phyloP scores from a whole-genome alignment of 1,139 yeast species.

The Kurtzmaniella natalensis region DNA sequence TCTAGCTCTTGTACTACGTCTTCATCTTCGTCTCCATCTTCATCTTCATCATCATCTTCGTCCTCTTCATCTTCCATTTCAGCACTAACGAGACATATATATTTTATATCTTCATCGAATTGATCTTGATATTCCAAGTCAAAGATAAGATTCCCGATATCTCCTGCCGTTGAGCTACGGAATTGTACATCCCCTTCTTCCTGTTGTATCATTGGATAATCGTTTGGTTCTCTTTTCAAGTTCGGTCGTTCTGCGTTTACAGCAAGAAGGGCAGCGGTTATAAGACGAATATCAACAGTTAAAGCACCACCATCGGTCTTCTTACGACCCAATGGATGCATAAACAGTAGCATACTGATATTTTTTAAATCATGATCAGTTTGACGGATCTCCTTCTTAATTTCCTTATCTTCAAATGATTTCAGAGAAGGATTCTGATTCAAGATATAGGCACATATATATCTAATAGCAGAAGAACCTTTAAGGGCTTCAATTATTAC shows the following conservation, averaged over 20 bases:
- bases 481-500: slow-evolving; percentile 49
- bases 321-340: slow-evolving; percentile 60
- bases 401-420: slow-evolving; percentile 4
- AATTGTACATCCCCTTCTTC: slow-evolving; percentile 2
- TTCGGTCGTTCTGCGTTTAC: slow-evolving; percentile 18
- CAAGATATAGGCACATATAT: slow-evolving; percentile 55
- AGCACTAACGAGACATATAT: slow-evolving; percentile 40
- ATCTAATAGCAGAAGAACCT: slow-evolving; percentile 61
- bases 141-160: slow-evolving; percentile 49
- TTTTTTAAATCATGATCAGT: slow-evolving; percentile 50
- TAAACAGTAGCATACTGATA: slow-evolving; percentile 50
- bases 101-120: slow-evolving; percentile 68
- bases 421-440: slow-evolving; percentile 37
- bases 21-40: slow-evolving; percentile 25
- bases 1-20: slow-evolving; percentile 10
- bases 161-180: slow-evolving; percentile 15
- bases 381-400: slow-evolving; percentile 22
- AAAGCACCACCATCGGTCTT: slow-evolving; percentile 54
- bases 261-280: slow-evolving; percentile 25
- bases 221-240: neutral
- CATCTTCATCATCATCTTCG: slow-evolving; percentile 40
- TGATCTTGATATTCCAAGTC: slow-evolving; percentile 62
- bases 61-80: slow-evolving; percentile 29
- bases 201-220: slow-evolving; percentile 7
- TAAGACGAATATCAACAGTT: slow-evolving; percentile 47